Evolutionary conservation across 164 flowering plant genomes (phyloP).

Genomic region (Saururus chinensis): DNA sequence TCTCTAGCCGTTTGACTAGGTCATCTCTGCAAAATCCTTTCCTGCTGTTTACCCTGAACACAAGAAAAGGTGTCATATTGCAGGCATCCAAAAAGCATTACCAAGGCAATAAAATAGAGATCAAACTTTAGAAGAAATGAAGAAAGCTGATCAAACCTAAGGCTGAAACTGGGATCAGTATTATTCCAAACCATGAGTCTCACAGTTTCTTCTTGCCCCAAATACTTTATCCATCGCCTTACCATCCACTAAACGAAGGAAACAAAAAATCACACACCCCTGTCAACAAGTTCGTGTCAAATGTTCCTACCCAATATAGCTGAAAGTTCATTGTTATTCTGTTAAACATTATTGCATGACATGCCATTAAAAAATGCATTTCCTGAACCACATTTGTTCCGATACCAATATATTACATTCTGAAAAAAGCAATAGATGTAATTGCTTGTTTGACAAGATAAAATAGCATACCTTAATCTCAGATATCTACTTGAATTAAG

Average conservation of each 20-base stretch:
- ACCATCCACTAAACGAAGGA: constrained; percentile 74
- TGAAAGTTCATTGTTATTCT: not conserved
- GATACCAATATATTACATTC: not conserved
- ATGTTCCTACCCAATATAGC: not conserved
- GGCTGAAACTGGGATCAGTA: constrained; percentile 59
- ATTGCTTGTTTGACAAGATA: not conserved
- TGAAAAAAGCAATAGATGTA: too few relatives aligned
- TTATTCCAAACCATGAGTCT: constrained; percentile 82
- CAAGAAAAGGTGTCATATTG: constrained; percentile 10
- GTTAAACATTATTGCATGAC: not conserved
- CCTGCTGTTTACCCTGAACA: constrained; percentile 53
- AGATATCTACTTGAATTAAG: not conserved
- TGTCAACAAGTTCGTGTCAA: not conserved
- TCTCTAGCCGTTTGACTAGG: constrained; percentile 45
- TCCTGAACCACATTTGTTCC: not conserved
- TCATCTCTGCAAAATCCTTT: constrained; percentile 64
- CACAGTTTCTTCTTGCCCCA: constrained; percentile 65
- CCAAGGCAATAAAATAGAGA: not conserved
- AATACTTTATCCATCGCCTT: constrained; percentile 68
- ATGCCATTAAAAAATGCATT: too few relatives aligned
- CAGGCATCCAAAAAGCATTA: constrained; percentile 6
- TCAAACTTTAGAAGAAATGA: not conserved
- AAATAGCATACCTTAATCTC: too few relatives aligned
- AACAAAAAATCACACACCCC: not conserved
- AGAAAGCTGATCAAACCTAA: constrained; percentile 41